Evolutionary conservation across 768 basidiomycete species (phyloP).

Genomic region (Lentinula lateritia): DNA sequence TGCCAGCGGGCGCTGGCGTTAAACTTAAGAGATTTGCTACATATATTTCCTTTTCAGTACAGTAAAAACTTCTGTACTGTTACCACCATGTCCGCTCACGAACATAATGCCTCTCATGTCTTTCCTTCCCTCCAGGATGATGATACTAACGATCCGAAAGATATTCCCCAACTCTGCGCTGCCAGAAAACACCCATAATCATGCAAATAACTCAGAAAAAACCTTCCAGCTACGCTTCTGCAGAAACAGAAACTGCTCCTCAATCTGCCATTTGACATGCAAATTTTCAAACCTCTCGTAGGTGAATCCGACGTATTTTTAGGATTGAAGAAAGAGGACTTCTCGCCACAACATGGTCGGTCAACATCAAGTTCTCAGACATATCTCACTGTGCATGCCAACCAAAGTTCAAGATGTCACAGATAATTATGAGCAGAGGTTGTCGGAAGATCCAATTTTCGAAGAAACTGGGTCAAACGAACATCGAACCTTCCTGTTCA

Average conservation of each 20-base stretch:
- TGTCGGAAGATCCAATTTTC: not conserved
- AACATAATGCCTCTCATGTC: not conserved
- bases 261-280: too few relatives aligned
- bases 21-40: too few relatives aligned
- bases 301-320: not conserved
- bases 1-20: too few relatives aligned
- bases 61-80: not conserved
- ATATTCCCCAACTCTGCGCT: too few relatives aligned
- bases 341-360: not conserved
- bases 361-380: not conserved
- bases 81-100: not conserved
- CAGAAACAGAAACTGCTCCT: too few relatives aligned
- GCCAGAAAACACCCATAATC: too few relatives aligned
- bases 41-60: not conserved
- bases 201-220: too few relatives aligned
- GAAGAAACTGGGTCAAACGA: slow-evolving; percentile 1
- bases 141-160: too few relatives aligned
- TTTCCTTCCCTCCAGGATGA: not conserved
- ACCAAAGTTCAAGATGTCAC: not conserved
- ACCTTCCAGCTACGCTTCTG: too few relatives aligned
- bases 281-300: not conserved
- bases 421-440: slow-evolving; percentile 6
- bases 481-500: not conserved
- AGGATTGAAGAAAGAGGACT: not conserved
- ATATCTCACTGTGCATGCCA: too few relatives aligned